Conservation (phyloP, 2,329 filamentous ascomycete species). For the Celoporthe dispersa region DNA sequence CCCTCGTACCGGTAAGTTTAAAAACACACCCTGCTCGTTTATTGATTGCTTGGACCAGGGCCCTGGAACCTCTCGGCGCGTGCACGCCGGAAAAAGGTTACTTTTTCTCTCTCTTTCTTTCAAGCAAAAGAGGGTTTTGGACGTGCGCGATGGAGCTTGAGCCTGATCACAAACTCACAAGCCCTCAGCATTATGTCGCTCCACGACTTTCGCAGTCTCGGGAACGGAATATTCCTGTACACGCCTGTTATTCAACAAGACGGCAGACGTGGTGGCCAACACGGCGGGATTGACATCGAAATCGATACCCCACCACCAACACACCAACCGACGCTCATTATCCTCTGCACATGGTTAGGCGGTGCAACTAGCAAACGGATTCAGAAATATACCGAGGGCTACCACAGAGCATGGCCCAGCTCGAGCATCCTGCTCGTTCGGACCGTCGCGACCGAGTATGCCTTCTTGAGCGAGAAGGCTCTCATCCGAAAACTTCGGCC, state of each 20-base stretch:
- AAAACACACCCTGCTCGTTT: neutral
- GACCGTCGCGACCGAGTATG: conserved; percentile 21
- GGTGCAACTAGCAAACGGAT: conserved; percentile 26
- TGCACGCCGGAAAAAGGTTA: neutral
- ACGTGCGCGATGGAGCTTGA: neutral
- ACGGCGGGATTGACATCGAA: neutral
- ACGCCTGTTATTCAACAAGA: neutral
- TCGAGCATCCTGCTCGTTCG: conserved; percentile 25
- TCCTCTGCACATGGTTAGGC: conserved; percentile 27
- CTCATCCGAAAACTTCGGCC: conserved; percentile 21
- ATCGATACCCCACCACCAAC: neutral
- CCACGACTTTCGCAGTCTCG: conserved; percentile 11
- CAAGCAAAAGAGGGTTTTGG: neutral
- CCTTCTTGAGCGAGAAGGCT: neutral
- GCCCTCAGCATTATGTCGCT: conserved; percentile 14
- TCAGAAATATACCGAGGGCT: conserved; percentile 23
- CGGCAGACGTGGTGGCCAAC: neutral
- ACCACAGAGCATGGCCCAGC: conserved; percentile 18
- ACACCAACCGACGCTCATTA: conserved; percentile 21
- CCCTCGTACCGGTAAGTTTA: neutral
- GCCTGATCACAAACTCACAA: neutral
- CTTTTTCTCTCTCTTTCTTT: too few species aligned
- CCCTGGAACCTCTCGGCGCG: neutral
- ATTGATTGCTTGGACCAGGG: neutral
- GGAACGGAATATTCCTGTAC: conserved; percentile 16